Conservation (phyloP, 345 rosid species). For the Dimocarpus longan region DNA sequence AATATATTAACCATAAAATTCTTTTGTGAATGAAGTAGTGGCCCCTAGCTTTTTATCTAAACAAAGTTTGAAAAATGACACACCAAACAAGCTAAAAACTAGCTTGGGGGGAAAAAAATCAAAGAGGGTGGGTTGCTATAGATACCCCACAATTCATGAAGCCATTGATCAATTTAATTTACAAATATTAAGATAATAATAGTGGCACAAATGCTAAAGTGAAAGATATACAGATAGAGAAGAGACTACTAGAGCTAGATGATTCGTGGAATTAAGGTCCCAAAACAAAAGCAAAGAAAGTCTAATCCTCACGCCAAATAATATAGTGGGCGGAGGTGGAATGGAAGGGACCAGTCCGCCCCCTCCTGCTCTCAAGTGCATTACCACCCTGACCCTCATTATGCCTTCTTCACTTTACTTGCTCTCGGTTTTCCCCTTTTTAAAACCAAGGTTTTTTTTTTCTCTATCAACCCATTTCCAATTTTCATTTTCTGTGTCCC, state of each 20-base stretch:
- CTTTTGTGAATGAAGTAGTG: not conserved
- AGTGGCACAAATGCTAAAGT: not conserved
- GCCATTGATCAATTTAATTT: not conserved
- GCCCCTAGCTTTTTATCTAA: not conserved
- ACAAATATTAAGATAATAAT: not conserved
- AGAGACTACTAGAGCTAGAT: not conserved
- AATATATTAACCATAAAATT: not conserved
- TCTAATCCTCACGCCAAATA: conserved; percentile 34
- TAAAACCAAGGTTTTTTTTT: too few species aligned
- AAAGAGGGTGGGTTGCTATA: not conserved
- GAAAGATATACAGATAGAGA: not conserved
- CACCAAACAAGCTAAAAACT: not conserved
- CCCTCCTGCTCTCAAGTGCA: conserved; percentile 42
- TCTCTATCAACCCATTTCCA: too few species aligned
- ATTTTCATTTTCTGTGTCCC: too few species aligned
- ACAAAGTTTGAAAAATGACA: not conserved
- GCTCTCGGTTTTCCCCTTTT: conserved; percentile 3
- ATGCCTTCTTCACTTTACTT: conserved; percentile 25
- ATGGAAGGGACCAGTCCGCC: conserved; percentile 28
- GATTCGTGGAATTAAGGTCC: conserved; percentile 31
- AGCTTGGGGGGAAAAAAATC: not conserved
- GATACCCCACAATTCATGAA: not conserved
- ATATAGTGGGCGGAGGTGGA: conserved; percentile 27
- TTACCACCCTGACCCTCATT: conserved; percentile 34
- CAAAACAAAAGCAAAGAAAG: conserved; percentile 23